Conservation (phyloP, 371 early-diverging fungal species). For the Hamiltosporidium tvaerminnensis region DNA sequence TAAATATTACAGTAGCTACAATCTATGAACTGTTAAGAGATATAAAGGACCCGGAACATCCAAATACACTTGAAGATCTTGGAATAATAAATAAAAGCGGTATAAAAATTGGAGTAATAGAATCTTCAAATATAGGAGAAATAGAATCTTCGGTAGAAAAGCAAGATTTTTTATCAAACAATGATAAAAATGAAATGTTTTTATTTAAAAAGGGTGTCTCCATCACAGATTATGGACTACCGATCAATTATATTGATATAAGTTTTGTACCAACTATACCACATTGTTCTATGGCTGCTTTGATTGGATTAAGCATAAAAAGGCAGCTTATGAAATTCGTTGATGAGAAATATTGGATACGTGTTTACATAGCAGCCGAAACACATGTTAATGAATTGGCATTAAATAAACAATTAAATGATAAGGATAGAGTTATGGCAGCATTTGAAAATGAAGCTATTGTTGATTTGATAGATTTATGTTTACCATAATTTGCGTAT, state of each 20-base stretch:
- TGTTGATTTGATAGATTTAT: slow-evolving; percentile 16
- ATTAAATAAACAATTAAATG: slow-evolving; percentile 91
- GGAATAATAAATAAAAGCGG: slow-evolving; percentile 36
- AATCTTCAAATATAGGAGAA: neutral
- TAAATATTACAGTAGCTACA: slow-evolving; percentile 11
- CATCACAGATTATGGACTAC: neutral
- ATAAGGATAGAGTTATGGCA: slow-evolving; percentile 94
- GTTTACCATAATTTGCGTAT: neutral
- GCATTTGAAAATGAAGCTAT: slow-evolving; percentile 69
- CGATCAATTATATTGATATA: slow-evolving; percentile 26
- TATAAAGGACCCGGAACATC: slow-evolving; percentile 93
- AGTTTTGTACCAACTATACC: slow-evolving; percentile 85
- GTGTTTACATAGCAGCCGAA: slow-evolving; percentile 61
- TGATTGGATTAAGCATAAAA: slow-evolving; percentile 89
- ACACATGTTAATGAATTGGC: slow-evolving; percentile 77
- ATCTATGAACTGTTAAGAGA: slow-evolving; percentile 68
- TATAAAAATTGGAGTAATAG: slow-evolving; percentile 13
- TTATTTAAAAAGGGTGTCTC: slow-evolving; percentile 60
- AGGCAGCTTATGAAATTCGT: slow-evolving; percentile 68
- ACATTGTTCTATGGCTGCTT: slow-evolving; percentile 95
- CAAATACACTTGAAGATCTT: slow-evolving; percentile 55
- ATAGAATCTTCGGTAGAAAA: neutral
- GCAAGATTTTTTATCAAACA: slow-evolving; percentile 54
- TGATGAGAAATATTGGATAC: slow-evolving; percentile 68
- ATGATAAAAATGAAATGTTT: neutral